Percentiles rank a stretch among this genome's conserved stretches.
phyloP scores from a whole-genome alignment of 441 rosid species.

The Arabidopsis hybrid region DNA sequence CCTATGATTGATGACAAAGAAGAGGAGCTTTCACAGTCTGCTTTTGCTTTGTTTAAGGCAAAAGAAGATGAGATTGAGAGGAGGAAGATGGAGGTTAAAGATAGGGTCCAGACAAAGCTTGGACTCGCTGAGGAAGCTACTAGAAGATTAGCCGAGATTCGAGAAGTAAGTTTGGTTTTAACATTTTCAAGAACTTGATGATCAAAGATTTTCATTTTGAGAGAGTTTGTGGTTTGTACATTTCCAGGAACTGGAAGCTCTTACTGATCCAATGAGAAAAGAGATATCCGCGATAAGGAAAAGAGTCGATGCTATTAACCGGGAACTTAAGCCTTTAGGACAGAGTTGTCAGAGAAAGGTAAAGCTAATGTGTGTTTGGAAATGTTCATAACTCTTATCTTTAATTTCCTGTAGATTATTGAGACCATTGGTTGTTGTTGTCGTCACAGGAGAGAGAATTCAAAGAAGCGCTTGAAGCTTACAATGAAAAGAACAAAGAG shows the following conservation, averaged over 20 bases:
- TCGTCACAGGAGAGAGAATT: slow-evolving; percentile 80
- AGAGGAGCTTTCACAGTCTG: slow-evolving; percentile 66
- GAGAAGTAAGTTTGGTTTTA: slow-evolving; percentile 54
- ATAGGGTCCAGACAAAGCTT: slow-evolving; percentile 58
- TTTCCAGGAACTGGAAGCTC: slow-evolving; percentile 81
- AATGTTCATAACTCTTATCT: neutral
- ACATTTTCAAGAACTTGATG: slow-evolving; percentile 34
- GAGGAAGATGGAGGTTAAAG: slow-evolving; percentile 66
- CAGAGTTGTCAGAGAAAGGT: slow-evolving; percentile 88
- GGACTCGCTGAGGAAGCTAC: slow-evolving; percentile 65
- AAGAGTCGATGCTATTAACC: slow-evolving; percentile 67
- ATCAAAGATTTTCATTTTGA: slow-evolving; percentile 2
- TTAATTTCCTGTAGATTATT: slow-evolving; percentile 8
- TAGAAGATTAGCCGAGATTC: slow-evolving; percentile 66
- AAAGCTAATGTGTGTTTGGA: neutral
- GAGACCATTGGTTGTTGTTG: neutral
- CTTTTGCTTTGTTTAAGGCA: slow-evolving; percentile 59
- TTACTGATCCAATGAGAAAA: slow-evolving; percentile 88
- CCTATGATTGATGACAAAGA: slow-evolving; percentile 60
- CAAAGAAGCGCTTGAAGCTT: slow-evolving; percentile 86
- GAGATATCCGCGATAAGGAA: slow-evolving; percentile 72
- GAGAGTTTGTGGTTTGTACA: slow-evolving; percentile 1
- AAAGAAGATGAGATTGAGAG: slow-evolving; percentile 79
- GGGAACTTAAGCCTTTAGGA: slow-evolving; percentile 80
- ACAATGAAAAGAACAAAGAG: slow-evolving; percentile 89